Conservation (phyloP, 129 eudicot species). For the Lactuca saligna region DNA sequence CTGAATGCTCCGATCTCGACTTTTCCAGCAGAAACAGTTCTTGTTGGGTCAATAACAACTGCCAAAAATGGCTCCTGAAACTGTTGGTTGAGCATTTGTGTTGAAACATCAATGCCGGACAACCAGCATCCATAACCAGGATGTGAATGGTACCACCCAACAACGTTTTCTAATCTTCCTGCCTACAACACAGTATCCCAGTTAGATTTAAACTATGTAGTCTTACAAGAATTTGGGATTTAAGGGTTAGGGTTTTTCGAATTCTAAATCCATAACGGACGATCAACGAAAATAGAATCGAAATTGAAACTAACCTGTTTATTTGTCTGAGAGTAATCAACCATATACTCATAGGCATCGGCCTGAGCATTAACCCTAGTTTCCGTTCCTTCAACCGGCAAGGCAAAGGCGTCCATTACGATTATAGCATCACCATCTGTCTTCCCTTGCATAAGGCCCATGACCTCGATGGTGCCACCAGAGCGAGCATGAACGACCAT, state of each 20-base stretch:
- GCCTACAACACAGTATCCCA: conserved; percentile 48
- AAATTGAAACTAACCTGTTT: conserved; percentile 50
- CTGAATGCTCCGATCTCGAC: conserved; percentile 98
- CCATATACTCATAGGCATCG: conserved; percentile 99
- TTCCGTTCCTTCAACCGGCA: conserved; percentile 97
- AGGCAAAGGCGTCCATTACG: conserved; percentile 95
- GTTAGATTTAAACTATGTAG: not conserved
- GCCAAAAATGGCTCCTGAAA: conserved; percentile 97
- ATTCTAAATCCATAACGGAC: not conserved
- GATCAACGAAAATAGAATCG: not conserved
- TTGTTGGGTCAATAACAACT: conserved; percentile 95
- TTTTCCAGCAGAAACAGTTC: conserved; percentile 97
- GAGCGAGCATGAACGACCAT: conserved; percentile 98
- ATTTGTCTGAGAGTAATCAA: conserved; percentile 84
- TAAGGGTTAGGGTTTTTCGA: conserved; percentile 23
- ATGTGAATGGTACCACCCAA: conserved; percentile 99
- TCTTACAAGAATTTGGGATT: not conserved
- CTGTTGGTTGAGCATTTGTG: conserved; percentile 97
- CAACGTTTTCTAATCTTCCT: conserved; percentile 91
- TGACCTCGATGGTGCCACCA: conserved; percentile 89
- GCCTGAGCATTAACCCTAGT: conserved; percentile 99
- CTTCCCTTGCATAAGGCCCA: conserved; percentile 99
- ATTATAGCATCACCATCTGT: conserved; percentile 92
- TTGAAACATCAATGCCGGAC: conserved; percentile 95
- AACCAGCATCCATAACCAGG: conserved; percentile 99